Percentiles rank a stretch among this genome's conserved stretches.
Conservation (phyloP, 768 basidiomycete genomes). For the Lactarius sp. region DNA sequence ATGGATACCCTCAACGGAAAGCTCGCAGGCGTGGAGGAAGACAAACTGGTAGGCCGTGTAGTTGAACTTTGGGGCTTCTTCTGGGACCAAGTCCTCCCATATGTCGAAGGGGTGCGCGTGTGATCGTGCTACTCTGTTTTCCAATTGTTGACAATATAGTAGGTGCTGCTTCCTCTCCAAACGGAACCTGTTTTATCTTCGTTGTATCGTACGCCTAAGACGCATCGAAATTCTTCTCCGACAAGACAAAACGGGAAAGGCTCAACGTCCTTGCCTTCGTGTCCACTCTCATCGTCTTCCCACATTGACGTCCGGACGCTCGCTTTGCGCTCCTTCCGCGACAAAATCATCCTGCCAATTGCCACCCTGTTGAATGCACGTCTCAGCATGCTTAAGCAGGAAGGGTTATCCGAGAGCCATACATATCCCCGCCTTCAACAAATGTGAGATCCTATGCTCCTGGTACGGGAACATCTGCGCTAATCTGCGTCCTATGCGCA, state of each 20-base stretch:
- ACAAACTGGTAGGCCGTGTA: conserved; percentile 66
- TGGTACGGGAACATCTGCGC: not conserved
- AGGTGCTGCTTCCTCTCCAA: conserved; percentile 59
- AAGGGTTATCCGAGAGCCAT: conserved; percentile 49
- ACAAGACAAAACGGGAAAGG: conserved; percentile 46
- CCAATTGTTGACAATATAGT: not conserved
- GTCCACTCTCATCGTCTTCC: conserved; percentile 36
- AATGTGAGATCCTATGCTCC: conserved; percentile 46
- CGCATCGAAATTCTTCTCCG: conserved; percentile 43
- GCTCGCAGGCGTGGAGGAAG: conserved; percentile 69
- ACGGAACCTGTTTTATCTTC: conserved; percentile 61
- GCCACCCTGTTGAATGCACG: conserved; percentile 51
- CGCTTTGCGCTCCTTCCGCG: conserved; percentile 76
- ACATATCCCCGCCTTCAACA: conserved; percentile 71
- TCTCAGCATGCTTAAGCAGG: conserved; percentile 52
- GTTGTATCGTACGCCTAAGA: conserved; percentile 56
- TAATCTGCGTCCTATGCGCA: conserved; percentile 12
- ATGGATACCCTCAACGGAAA: conserved; percentile 93
- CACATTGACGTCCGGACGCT: conserved; percentile 78
- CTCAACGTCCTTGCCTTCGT: conserved; percentile 34
- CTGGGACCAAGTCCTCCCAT: conserved; percentile 84
- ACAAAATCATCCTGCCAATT: conserved; percentile 69
- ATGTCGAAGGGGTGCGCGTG: conserved; percentile 74
- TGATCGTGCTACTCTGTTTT: conserved; percentile 38
- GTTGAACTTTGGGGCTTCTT: conserved; percentile 93